Base-by-base conservation (phyloP, 2,329 filamentous ascomycete species). In the Rutstroemia sp. region DNA sequence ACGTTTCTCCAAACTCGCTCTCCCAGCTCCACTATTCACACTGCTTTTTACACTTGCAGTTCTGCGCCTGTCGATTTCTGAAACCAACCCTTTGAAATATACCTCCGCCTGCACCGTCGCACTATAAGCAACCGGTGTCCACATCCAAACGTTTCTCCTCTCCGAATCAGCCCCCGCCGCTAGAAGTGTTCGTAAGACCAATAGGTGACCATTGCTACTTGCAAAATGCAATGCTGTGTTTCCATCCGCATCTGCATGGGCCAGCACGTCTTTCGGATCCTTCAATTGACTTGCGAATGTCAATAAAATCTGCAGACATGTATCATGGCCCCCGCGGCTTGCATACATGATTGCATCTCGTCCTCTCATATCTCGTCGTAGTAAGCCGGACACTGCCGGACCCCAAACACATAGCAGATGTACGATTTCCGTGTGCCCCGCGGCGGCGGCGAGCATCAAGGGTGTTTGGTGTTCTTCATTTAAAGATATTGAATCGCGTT, bases 221-320 rank as follows among this genome's bases (percentile, higher is more conserved):
- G 91, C 91, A 73, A 94, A 91, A 72, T 95, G 90, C 45, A 95
- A 75, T 0, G 90, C 88, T 2, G 90, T 95, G 69, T 95, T 94
- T n/a, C 90, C 90, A 57, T 87, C 80, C 1, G 77, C 66, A 66
- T 95, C 90, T 4, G 77, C 75, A 30, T 78, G 74, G 47, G 76
- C 75, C 6, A 88, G 53, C 8, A 67, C 38, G 3, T 54, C 59
- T 19, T 59, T 58, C 0, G 63, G 61, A 4, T 57, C 54, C 16
- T 56, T 46, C 21, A 45, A 38, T 9, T 48, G 38, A 3, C 82
- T 81, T 1, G 76, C 78, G 63, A 79, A 84, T 0, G 82, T 86
- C 52, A 87, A 71, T 30, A 87, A 74, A 54, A 86, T 77, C 68
- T 86, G 83, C n/a, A 87, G 70, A 5, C 79, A 77, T 0, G 82